phyloP scores from a whole-genome alignment of 1,284 basidiomycete species.

The Vanrija pseudolonga region DNA sequence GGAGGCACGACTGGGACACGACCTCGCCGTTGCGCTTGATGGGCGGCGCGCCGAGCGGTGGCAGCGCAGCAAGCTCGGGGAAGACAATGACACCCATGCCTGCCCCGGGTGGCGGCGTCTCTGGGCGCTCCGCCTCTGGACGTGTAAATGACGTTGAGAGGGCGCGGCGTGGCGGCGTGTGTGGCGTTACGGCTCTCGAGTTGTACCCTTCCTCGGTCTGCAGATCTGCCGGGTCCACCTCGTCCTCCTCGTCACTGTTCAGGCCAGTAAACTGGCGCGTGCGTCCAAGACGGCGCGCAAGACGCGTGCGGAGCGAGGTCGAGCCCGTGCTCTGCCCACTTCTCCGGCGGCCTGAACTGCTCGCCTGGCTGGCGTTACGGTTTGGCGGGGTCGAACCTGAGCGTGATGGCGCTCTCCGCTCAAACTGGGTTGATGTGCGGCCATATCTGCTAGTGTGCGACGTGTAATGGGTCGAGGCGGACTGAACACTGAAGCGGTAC shows the following conservation, averaged over 20 bases:
- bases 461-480: background rate
- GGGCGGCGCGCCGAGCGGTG: conserved; percentile 2
- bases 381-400: background rate
- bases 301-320: background rate
- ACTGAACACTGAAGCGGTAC: conserved; percentile 3
- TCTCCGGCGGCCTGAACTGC: conserved; percentile 6
- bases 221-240: conserved; percentile 3
- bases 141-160: conserved; percentile 5
- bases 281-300: background rate
- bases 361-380: background rate
- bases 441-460: background rate
- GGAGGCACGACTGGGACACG: conserved; percentile 16
- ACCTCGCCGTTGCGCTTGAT: conserved; percentile 13
- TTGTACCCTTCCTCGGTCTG: background rate
- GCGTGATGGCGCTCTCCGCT: too few species aligned
- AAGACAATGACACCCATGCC: conserved; percentile 22
- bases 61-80: conserved; percentile 16
- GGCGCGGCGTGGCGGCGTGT: conserved; percentile 11
- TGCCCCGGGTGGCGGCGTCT: conserved; percentile 1
- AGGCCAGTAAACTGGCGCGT: background rate
- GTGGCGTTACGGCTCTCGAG: background rate
- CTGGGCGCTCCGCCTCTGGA: background rate
- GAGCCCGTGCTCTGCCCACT: background rate
- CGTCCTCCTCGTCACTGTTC: conserved; percentile 2
- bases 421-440: too few species aligned